Evolutionary conservation across 1,139 yeast genomes (phyloP), one percentile per base, ranked within the genome.

Genomic region (Protomyces lactucae-debilis): DNA sequence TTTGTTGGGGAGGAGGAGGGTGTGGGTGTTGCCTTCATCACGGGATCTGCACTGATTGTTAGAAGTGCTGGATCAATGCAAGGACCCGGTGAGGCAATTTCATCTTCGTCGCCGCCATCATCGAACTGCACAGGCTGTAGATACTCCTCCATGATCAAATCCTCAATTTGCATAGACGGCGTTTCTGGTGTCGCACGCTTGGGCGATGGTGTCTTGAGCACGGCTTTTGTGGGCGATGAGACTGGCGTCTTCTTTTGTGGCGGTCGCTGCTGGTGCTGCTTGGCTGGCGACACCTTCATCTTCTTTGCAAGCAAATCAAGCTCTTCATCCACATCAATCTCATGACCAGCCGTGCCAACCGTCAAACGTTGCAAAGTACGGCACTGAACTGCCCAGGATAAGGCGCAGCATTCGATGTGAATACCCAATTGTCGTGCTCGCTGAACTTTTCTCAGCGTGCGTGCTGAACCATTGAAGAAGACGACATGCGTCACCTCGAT

Each of bases 401-500:
- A 32, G 0, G 57, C 64, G 10, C 43, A 16, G 23, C 64, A 60
- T 32, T 46, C 35, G 18, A 60, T 52, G 14, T 36, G 45, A 21
- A 54, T 25, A 6, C 64, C 64, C 37, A 60, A 18, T 12, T n/a
- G 25, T 3, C 59, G 54, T 9, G 64, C 64, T 23, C 54, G 46
- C 28, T 48, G 51, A 48, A 60, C 52, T 25, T 60, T 60, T 8
- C 54, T 46, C 21, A 60, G 39, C 8, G 64, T 60, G 32, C 64
- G 51, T 6, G 32, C 28, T n/a, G 59, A 43, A 25, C 64, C 64
- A 5, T 25, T 52, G 48, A 54, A 54, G 55, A 54, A 60, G 28
- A 60, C 64, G 5, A 60, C 64, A 48, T 60, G 64, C 12, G 59
- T 54, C 21, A 60, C 35, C 3, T 59, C 64, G 28, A 55, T 53